Base-by-base conservation (phyloP, 192 early-diverging fungal genomes). In the Coemansia sp. region DNA sequence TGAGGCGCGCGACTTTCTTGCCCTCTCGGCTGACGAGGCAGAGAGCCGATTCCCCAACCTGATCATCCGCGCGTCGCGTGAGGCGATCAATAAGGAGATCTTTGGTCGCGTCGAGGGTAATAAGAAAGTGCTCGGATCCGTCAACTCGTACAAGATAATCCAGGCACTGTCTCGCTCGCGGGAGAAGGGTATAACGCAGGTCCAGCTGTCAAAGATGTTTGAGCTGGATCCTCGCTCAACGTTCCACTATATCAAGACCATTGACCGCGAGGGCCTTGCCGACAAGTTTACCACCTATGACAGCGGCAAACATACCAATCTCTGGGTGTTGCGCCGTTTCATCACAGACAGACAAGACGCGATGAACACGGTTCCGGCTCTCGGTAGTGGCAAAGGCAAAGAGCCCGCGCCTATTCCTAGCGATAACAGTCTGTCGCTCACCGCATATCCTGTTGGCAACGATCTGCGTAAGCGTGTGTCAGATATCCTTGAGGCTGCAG, bases 201-300 rank as follows among this genome's bases (percentile, higher is more conserved):
- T 21, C n/a, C 21, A 42, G 31, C 36, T 84, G 39, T 33, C 67
- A 10, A 75, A 67, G 62, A 37, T 33, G 1, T 27, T 74, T 42
- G 17, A 29, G 2, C 19, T 84, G 2, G 82, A 84, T 59, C 67
- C 72, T 10, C 66, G 77, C 27, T 67, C 68, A 17, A 57, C 57
- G 35, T 84, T 74, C 54, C 70, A 75, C 62, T 84, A 40, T n/a
- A 44, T 84, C n/a, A 79, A 70, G 63, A n/a, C 57, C 7, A 59
- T 84, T 9, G 82, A 76, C 42, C 8, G 24, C 0, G 59, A 71
- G 17, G 82, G 82, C 3, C 67, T 84, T 29, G 33, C 77, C 33
- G 33, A 57, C 50, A 79, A 77, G 61, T 48, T 51, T 19, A 35
- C 59, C 16, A 71, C 70, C 11, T 79, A 62, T 48, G 51, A 69